Evolutionary conservation across 208 protist species (phyloP).

Genomic region (Trypanosoma vivax): DNA sequence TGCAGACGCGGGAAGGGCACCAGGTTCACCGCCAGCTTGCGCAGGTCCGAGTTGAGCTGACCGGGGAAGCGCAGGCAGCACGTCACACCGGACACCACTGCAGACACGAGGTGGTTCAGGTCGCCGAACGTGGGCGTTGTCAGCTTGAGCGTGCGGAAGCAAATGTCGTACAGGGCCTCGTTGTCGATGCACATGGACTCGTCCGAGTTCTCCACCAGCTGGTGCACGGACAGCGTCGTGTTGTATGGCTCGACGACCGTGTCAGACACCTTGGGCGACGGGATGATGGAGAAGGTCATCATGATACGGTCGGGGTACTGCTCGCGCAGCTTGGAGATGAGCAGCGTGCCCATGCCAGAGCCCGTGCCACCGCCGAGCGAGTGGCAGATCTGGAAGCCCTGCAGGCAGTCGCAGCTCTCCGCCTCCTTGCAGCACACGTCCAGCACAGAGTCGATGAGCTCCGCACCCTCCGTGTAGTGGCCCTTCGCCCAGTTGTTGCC

Average conservation of each 20-base stretch:
- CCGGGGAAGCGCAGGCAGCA: constrained; percentile 96
- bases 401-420: constrained; percentile 96
- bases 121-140: constrained; percentile 95
- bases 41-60: constrained; percentile 95
- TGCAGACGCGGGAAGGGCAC: constrained; percentile 98
- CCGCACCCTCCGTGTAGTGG: constrained; percentile 98
- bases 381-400: constrained; percentile 98
- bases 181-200: constrained; percentile 98
- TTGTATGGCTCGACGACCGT: constrained; percentile 98
- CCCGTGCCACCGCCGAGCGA: constrained; percentile 98
- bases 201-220: constrained; percentile 97
- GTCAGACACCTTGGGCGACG: constrained; percentile 97
- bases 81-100: constrained; percentile 93
- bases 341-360: constrained; percentile 95
- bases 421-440: constrained; percentile 98
- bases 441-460: constrained; percentile 96
- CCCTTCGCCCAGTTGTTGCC: constrained; percentile 99
- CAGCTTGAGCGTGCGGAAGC: constrained; percentile 96
- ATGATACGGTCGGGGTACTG: constrained; percentile 99
- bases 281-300: constrained; percentile 98
- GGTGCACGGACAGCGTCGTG: constrained; percentile 95
- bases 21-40: constrained; percentile 97
- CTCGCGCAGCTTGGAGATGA: constrained; percentile 97
- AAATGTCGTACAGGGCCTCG: constrained; percentile 98
- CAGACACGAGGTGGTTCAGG: constrained; percentile 95